A percentile compares a stretch with the other conserved stretches of the same genome.
phyloP scores from a whole-genome alignment of 805 yeast species.

The Saturnispora gosingensis region DNA sequence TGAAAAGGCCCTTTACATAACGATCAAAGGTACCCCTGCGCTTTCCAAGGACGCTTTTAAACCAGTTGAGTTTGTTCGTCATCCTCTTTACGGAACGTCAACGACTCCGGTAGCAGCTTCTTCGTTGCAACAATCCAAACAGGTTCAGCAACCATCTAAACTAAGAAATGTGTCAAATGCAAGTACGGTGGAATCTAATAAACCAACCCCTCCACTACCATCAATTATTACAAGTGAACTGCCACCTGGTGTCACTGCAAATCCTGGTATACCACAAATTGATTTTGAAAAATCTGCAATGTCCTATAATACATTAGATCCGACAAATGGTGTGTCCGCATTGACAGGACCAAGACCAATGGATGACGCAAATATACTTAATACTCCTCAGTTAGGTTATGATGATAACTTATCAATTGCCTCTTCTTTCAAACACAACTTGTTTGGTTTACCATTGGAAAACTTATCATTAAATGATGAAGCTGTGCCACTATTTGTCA shows the following conservation, averaged over 20 bases:
- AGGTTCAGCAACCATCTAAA: constrained; percentile 5
- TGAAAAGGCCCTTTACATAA: constrained; percentile 72
- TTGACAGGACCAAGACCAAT: constrained; percentile 21
- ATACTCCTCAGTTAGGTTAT: not conserved
- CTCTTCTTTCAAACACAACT: constrained; percentile 15
- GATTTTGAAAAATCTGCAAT: not conserved
- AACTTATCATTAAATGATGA: constrained; percentile 77
- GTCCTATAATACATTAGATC: constrained; percentile 23
- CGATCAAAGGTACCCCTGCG: constrained; percentile 32
- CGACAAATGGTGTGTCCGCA: constrained; percentile 9
- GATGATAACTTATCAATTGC: constrained; percentile 11
- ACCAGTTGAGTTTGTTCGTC: constrained; percentile 65
- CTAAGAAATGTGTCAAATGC: constrained; percentile 6
- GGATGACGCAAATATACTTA: not conserved
- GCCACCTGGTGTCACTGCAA: constrained; percentile 6
- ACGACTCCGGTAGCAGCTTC: not conserved
- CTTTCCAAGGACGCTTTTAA: constrained; percentile 33
- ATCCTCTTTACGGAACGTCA: constrained; percentile 46
- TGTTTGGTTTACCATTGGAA: constrained; percentile 83
- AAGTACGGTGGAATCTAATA: constrained; percentile 4
- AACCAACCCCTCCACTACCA: constrained; percentile 6
- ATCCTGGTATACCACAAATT: not conserved
- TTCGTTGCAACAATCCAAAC: not conserved
- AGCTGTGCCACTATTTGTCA: constrained; percentile 84
- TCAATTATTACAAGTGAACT: not conserved